Evolutionary conservation across 345 rosid species (phyloP), one percentile per base, ranked within the genome.

Genomic region (Eucalyptus viminalis): DNA sequence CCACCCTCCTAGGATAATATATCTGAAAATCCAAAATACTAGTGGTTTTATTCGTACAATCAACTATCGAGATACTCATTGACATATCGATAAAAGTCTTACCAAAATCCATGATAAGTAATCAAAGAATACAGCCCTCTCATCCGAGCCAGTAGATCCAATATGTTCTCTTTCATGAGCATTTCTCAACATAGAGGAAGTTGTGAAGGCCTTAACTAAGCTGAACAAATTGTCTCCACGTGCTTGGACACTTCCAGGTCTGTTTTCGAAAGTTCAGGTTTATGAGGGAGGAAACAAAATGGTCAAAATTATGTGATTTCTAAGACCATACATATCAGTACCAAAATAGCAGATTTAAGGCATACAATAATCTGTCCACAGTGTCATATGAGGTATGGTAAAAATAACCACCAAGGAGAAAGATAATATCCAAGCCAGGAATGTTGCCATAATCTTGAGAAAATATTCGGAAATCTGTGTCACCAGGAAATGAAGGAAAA

Each of bases 161-260:
- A 92, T 89, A 86, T 91, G 90, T 90, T 90, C 92, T 92, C 96
- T 94, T 89, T 96, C 96, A 86, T 86, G 93, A 89, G 95, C 93
- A 93, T 87, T 93, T 89, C 86, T 94, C 86, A 98, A 93, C 94
- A 91, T 92, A 88, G 99, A 92, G 94, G 99, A 97, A 91, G 93
- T 96, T 44, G 97, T 87, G 76, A 98, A 98, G 87, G 95, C 97
- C 93, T 97, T 95, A 62, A 96, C 93, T 45, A 96, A 40, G 88
- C 96, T 93, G 89, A 94, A 80, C 89, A 98, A 95, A 93, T 98
- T 98, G 21, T 98, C 99, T 91, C 99, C 99, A 72, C 99, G 99
- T 45, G 97, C 99, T 95, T 98, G 99, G 93, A 98, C 92, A 95
- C 98, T 97, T 88, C 99, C 99, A 89, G 99, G 99, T 94, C 99